Evolutionary conservation across 495 filamentous ascomycete genomes (phyloP).

Genomic region (Penicillium argentinense): DNA sequence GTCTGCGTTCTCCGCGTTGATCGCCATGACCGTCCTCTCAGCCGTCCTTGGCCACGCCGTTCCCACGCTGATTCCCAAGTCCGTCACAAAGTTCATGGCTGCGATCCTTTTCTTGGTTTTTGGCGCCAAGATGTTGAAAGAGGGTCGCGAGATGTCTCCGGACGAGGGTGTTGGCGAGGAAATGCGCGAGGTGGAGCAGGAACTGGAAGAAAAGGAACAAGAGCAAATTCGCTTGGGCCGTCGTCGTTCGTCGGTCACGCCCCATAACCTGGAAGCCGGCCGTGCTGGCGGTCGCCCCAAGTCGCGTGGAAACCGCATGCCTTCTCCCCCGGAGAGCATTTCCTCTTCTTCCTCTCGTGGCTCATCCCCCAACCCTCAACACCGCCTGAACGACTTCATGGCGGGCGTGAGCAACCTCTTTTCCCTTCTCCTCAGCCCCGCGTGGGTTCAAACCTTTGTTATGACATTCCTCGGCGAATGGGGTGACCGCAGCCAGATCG

Average conservation of each 20-base stretch:
- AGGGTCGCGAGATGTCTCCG: constrained; percentile 83
- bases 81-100: constrained; percentile 82
- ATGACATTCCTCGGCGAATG: constrained; percentile 99
- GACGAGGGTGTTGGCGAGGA: constrained; percentile 90
- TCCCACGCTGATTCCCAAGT: constrained; percentile 84
- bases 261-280: constrained; percentile 51
- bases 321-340: constrained; percentile 52
- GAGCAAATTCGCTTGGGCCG: constrained; percentile 54
- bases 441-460: constrained; percentile 98
- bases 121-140: constrained; percentile 78
- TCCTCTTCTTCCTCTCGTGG: constrained; percentile 59
- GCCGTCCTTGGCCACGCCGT: constrained; percentile 94
- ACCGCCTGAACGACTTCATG: constrained; percentile 41
- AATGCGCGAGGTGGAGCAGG: constrained; percentile 95
- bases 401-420: constrained; percentile 81
- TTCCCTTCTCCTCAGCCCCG: constrained; percentile 84
- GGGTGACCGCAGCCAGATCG: constrained; percentile 97
- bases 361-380: constrained; percentile 50
- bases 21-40: constrained; percentile 95
- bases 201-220: constrained; percentile 91
- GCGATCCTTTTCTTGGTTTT: constrained; percentile 86
- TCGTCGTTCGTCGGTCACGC: constrained; percentile 52
- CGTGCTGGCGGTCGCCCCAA: constrained; percentile 43
- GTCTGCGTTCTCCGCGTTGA: constrained; percentile 85
- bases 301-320: constrained; percentile 50